Evolutionary conservation across 139 green algal species (phyloP).

Genomic region (Diplosphaera chodatii): DNA sequence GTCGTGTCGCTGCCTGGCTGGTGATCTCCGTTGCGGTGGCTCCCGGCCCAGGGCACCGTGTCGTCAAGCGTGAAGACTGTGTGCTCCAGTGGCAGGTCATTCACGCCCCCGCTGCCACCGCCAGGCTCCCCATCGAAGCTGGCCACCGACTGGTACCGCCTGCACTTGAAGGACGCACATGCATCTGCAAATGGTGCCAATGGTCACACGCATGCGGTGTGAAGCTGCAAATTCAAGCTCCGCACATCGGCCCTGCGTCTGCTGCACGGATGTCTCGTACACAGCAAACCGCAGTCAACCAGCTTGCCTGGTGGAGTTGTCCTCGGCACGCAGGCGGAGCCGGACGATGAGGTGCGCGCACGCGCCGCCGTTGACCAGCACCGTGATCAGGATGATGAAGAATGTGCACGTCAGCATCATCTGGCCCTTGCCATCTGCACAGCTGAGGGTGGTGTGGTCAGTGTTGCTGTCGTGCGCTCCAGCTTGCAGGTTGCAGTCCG

Average conservation of each 20-base stretch:
- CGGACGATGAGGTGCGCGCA: slow-evolving; percentile 22
- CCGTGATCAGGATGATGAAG: slow-evolving; percentile 48
- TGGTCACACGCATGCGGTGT: too few species aligned
- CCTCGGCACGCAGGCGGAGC: slow-evolving; percentile 13
- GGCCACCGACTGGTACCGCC: neutral
- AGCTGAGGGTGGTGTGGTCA: neutral
- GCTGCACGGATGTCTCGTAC: too few species aligned
- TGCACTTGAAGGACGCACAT: too few species aligned
- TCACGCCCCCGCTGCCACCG: too few species aligned
- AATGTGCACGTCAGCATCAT: slow-evolving; percentile 51
- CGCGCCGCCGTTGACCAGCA: slow-evolving; percentile 52
- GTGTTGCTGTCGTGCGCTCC: too few species aligned
- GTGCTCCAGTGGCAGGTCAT: neutral
- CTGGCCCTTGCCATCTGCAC: neutral
- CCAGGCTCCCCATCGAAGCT: neutral
- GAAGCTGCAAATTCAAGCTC: too few species aligned
- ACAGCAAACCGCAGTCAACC: too few species aligned
- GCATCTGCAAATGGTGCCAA: too few species aligned
- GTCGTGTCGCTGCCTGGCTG: too few species aligned
- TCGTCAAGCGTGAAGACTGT: neutral
- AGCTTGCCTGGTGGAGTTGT: neutral
- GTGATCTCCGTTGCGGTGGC: too few species aligned
- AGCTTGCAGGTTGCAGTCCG: too few species aligned
- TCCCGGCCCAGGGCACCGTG: neutral
- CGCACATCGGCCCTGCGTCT: too few species aligned